Percentiles rank a stretch among this genome's conserved stretches.
Conservation (phyloP, 192 early-diverging fungal genomes). For the Coemansia sp. region DNA sequence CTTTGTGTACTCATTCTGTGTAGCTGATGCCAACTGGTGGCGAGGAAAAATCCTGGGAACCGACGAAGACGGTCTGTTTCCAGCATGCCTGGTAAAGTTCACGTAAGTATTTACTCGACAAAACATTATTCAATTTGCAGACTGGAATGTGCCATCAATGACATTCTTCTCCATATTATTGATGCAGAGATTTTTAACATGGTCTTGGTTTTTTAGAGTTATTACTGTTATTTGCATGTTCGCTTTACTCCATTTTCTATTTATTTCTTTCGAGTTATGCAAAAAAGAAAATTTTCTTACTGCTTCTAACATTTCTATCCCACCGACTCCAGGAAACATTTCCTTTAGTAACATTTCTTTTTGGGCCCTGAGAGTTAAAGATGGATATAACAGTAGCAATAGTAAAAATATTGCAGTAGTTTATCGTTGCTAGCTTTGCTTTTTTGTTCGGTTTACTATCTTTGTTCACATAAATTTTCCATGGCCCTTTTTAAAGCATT, state of each 20-base stretch:
- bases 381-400: not conserved
- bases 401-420: not conserved
- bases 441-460: not conserved
- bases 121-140: not conserved
- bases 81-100: constrained; percentile 57
- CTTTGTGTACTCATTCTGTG: not conserved
- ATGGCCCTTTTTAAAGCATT: not conserved
- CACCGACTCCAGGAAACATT: not conserved
- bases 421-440: not conserved
- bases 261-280: not conserved
- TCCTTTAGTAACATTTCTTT: not conserved
- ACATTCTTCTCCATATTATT: not conserved
- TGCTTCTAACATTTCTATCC: constrained; percentile 5
- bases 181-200: not conserved
- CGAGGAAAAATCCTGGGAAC: constrained; percentile 48
- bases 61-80: constrained; percentile 53
- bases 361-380: not conserved
- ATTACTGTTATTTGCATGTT: constrained; percentile 14
- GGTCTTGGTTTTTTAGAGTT: constrained; percentile 6
- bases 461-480: not conserved
- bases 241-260: not conserved
- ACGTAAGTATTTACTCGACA: constrained; percentile 46
- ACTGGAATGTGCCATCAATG: not conserved
- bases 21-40: constrained; percentile 61
- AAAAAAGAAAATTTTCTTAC: constrained; percentile 15